Evolutionary conservation across 805 yeast genomes (phyloP), one percentile per base, ranked within the genome.

Genomic region (Blastobotrys peoriensis): DNA sequence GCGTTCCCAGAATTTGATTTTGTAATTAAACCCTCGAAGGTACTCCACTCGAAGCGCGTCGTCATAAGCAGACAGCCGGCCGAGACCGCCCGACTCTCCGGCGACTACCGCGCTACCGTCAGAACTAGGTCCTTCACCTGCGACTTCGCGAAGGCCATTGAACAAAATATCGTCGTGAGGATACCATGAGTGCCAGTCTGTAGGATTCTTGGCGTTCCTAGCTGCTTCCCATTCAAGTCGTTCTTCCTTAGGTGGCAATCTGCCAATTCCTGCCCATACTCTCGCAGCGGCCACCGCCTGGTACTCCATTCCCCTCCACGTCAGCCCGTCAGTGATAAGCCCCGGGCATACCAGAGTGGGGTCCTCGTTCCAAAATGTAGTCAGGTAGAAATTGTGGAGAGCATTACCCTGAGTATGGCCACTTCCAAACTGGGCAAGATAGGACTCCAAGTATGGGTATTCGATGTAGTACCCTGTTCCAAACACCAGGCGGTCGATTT

Each of bases 401-500:
- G 54, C 56, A 22, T 38, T 47, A 2, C 69, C 70, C 39, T 61
- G 53, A 16, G 41, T 36, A 6, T 54, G 35, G 19, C 54, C 46
- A 13, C 52, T 49, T 3, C 49, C 50, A 21, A 37, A 37, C 17
- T 38, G 17, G 3, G 20, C 19, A 9, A 40, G 19, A 33, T 42
- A 47, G 10, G 38, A 36, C 4, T 47, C 42, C 36, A 51, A 19
- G 47, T 62, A 65, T 16, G 69, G 70, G 48, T 52, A 63, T 41
- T 63, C 60, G 45, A 55, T 60, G 43, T 65, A 67, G 46, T 67
- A 67, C 2, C 71, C 71, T 3, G 71, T 67, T 20, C 67, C 58
- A 30, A 65, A 59, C 4, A 67, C 37, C 13, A 67, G 50, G 36
- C 54, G 55, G 42, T 65, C 71, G 40, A 60, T 54, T 10, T 50